Conservation (phyloP, 176 grass and related monocot species). For the Metroxylon sagu region DNA sequence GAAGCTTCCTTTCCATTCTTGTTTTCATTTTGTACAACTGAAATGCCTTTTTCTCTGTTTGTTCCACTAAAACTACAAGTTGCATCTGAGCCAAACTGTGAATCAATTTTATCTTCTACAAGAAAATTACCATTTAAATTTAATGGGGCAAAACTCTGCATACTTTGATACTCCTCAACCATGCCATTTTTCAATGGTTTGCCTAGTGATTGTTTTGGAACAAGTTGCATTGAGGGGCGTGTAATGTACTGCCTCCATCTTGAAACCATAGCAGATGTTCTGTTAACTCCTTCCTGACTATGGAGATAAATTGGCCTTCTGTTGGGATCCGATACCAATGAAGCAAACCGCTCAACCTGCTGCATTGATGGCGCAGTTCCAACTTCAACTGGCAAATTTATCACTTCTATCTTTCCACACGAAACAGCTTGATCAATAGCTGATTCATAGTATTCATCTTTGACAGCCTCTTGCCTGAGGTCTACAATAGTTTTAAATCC, state of each 20-base stretch:
- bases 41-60: slow-evolving; percentile 18
- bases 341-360: slow-evolving; percentile 69
- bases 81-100: slow-evolving; percentile 23
- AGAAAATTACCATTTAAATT: slow-evolving; percentile 2
- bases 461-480: slow-evolving; percentile 55
- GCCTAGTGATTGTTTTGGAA: slow-evolving; percentile 22
- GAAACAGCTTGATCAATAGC: slow-evolving; percentile 59
- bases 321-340: slow-evolving; percentile 49
- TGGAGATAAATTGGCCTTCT: slow-evolving; percentile 83
- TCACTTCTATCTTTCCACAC: slow-evolving; percentile 62
- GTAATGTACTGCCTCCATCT: slow-evolving; percentile 82
- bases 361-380: slow-evolving; percentile 66
- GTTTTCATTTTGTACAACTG: slow-evolving; percentile 29
- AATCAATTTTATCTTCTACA: slow-evolving; percentile 30
- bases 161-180: slow-evolving; percentile 19
- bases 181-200: slow-evolving; percentile 33
- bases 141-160: slow-evolving; percentile 9
- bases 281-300: slow-evolving; percentile 78
- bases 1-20: slow-evolving; percentile 35
- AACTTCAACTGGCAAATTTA: slow-evolving; percentile 78
- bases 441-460: slow-evolving; percentile 61
- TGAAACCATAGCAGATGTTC: slow-evolving; percentile 92
- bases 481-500: slow-evolving; percentile 91
- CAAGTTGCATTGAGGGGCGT: slow-evolving; percentile 42
- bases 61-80: neutral